A percentile compares a stretch with the other conserved stretches of the same genome.
These are phyloP conservation scores for Trichosporon inkin DNA, from an alignment of 1,284 basidiomycete species.

Conservation along the genomic window DNA sequence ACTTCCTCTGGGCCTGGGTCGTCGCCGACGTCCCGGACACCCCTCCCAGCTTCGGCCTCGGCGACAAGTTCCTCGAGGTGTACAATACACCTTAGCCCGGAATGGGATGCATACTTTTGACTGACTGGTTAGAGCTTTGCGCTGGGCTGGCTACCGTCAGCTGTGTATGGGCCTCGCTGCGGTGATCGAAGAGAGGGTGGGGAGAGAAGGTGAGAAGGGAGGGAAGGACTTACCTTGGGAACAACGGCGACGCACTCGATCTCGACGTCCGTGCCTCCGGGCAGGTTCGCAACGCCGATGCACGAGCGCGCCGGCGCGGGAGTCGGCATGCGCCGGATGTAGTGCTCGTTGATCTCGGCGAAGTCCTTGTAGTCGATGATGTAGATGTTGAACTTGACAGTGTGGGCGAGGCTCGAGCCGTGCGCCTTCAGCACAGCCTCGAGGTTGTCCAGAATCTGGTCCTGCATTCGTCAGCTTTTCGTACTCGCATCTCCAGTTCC, in stretches of 20 bases:
- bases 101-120: neutral
- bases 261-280: slow-evolving; percentile 60
- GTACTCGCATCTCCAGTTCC: too few relatives aligned
- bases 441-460: slow-evolving; percentile 59
- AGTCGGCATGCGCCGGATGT: slow-evolving; percentile 38
- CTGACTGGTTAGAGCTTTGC: neutral
- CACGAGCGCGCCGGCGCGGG: slow-evolving; percentile 63
- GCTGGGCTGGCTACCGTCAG: neutral
- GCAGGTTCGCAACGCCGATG: slow-evolving; percentile 60
- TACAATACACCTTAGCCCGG: neutral
- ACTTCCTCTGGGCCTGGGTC: neutral
- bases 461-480: slow-evolving; percentile 44
- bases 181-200: neutral
- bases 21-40: neutral
- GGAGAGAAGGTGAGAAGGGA: neutral
- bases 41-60: neutral
- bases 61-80: neutral
- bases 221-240: neutral
- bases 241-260: slow-evolving; percentile 54
- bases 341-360: slow-evolving; percentile 31
- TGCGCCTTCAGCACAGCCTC: slow-evolving; percentile 59
- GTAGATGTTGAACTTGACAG: slow-evolving; percentile 62
- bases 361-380: slow-evolving; percentile 37
- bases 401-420: slow-evolving; percentile 58
- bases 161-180: neutral